Conservation (phyloP, 139 green algal genomes). For the Diplosphaera chodatii region DNA sequence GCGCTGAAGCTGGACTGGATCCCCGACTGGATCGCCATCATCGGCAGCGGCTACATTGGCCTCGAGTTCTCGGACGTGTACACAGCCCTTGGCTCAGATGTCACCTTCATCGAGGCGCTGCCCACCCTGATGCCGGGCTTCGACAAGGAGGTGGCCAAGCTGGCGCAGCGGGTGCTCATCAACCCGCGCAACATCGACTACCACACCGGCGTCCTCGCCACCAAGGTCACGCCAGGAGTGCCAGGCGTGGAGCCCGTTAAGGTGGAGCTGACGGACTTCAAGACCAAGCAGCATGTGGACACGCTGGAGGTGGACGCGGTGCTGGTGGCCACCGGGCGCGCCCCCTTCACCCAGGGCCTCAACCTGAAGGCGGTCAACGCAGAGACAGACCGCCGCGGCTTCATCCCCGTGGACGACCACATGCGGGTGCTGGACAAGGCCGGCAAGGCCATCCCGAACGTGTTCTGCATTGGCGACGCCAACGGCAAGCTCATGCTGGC, state of each 20-base stretch:
- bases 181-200: conserved; percentile 91
- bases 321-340: conserved; percentile 90
- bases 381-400: conserved; percentile 84
- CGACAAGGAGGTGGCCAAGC: conserved; percentile 90
- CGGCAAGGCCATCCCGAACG: conserved; percentile 59
- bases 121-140: conserved; percentile 97
- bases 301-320: conserved; percentile 88
- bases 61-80: conserved; percentile 99
- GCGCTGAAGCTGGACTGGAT: conserved; percentile 98
- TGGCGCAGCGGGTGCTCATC: conserved; percentile 92
- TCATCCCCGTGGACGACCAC: conserved; percentile 90
- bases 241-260: conserved; percentile 89
- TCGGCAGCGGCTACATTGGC: conserved; percentile 97
- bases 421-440: conserved; percentile 80
- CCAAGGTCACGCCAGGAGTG: conserved; percentile 84
- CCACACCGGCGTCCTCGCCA: conserved; percentile 83
- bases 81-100: conserved; percentile 89
- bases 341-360: conserved; percentile 47
- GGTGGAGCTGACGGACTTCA: conserved; percentile 98
- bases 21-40: conserved; percentile 97
- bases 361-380: conserved; percentile 69
- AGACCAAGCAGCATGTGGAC: conserved; percentile 95
- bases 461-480: conserved; percentile 99
- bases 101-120: conserved; percentile 98
- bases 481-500: conserved; percentile 97